Conservation (phyloP, 345 rosid genomes). For the Populus euphratica region DNA sequence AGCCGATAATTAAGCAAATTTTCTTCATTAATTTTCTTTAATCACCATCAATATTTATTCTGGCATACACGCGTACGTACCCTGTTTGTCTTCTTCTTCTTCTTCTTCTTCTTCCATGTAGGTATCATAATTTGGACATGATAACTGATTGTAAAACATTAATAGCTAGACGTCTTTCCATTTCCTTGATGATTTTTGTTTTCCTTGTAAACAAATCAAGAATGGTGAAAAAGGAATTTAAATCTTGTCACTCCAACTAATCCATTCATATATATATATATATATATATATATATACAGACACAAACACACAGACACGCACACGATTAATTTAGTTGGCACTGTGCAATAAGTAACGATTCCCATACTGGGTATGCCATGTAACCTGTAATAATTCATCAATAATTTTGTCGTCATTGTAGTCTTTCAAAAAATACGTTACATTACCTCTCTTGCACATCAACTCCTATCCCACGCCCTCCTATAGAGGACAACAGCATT, state of each 20-base stretch:
- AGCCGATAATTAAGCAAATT: not conserved
- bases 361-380: constrained; percentile 10
- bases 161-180: not conserved
- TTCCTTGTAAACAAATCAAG: not conserved
- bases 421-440: constrained; percentile 3
- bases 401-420: constrained; percentile 21
- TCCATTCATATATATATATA: not conserved
- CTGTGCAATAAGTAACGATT: constrained; percentile 3
- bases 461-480: not conserved
- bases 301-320: no score
- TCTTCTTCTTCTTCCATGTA: not conserved
- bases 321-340: not conserved
- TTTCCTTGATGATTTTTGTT: not conserved
- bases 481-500: constrained; percentile 21
- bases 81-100: not conserved
- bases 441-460: not conserved
- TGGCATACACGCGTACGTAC: constrained; percentile 1
- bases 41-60: not conserved
- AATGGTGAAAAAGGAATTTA: not conserved
- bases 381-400: constrained; percentile 16
- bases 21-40: not conserved
- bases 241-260: not conserved
- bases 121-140: not conserved
- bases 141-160: not conserved
- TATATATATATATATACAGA: no score